phyloP scores from a whole-genome alignment of 352 stramenopile genomes.

The Globisporangium orthogonon region DNA sequence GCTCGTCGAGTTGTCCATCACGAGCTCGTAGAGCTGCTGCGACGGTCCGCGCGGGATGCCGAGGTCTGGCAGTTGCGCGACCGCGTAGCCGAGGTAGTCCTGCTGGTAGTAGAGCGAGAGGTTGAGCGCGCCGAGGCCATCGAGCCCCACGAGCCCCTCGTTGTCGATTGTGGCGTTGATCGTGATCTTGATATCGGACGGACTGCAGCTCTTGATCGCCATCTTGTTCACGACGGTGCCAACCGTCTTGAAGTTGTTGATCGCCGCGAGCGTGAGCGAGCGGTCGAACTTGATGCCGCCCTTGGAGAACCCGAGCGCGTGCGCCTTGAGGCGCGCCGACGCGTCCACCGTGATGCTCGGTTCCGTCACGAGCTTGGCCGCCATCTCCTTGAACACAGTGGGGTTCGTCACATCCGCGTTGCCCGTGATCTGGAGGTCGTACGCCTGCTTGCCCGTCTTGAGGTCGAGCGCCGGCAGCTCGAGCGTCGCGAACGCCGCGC shows the following conservation, averaged over 20 bases:
- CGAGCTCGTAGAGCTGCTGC: conserved; percentile 42
- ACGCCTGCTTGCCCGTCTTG: conserved; percentile 32
- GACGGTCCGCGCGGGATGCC: conserved; percentile 43
- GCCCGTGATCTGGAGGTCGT: conserved; percentile 44
- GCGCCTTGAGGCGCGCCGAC: conserved; percentile 29
- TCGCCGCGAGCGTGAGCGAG: conserved; percentile 31
- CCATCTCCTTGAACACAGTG: conserved; percentile 37
- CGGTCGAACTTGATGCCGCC: conserved; percentile 42
- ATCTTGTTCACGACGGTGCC: conserved; percentile 49
- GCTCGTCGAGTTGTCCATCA: conserved; percentile 24
- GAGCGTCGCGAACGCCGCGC: conserved; percentile 35
- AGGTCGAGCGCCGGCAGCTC: conserved; percentile 49
- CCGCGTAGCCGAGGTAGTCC: conserved; percentile 54
- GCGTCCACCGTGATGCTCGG: conserved; percentile 30
- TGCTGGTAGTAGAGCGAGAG: conserved; percentile 59
- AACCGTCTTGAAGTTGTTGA: conserved; percentile 52
- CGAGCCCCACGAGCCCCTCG: conserved; percentile 4
- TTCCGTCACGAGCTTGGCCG: conserved; percentile 26
- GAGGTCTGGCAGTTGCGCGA: conserved; percentile 32
- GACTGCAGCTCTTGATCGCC: conserved; percentile 28
- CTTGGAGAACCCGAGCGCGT: conserved; percentile 42
- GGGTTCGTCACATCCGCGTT: conserved; percentile 29
- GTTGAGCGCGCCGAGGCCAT: conserved; percentile 53
- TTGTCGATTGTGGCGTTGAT: conserved; percentile 54
- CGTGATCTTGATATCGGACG: conserved; percentile 31